phyloP scores from a whole-genome alignment of 352 stramenopile genomes.

The Phytophthora kernoviae region DNA sequence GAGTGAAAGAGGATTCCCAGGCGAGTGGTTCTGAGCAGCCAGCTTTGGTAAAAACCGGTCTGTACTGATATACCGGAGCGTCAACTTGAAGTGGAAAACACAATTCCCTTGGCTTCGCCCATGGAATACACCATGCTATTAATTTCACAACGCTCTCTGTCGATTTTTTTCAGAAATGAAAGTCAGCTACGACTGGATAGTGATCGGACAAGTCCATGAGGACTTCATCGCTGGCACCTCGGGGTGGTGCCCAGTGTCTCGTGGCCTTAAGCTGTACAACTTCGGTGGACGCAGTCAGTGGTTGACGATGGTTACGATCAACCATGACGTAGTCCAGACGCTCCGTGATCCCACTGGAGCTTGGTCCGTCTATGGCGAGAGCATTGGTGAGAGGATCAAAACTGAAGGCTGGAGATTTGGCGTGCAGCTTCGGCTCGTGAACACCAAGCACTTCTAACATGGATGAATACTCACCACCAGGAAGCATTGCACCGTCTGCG shows the following conservation, averaged over 20 bases:
- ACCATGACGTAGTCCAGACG: constrained; percentile 71
- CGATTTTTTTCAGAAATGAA: constrained; percentile 44
- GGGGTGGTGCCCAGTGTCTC: constrained; percentile 35
- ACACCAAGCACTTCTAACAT: constrained; percentile 57
- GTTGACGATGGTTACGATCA: constrained; percentile 37
- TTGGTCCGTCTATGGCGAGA: constrained; percentile 61
- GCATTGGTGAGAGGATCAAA: constrained; percentile 70
- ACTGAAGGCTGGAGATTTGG: constrained; percentile 49
- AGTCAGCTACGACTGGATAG: constrained; percentile 64
- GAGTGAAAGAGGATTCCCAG: no score
- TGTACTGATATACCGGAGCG: no score
- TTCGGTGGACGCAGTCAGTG: constrained; percentile 26
- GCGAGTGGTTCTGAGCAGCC: neutral
- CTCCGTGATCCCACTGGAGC: constrained; percentile 59
- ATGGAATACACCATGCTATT: constrained; percentile 20
- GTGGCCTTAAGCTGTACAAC: constrained; percentile 67
- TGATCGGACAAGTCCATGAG: constrained; percentile 73
- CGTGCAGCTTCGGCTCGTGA: constrained; percentile 33
- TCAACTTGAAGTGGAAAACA: no score
- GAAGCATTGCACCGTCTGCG: constrained; percentile 18
- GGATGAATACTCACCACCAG: constrained; percentile 39
- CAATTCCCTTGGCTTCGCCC: no score
- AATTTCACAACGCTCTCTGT: neutral
- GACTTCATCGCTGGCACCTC: constrained; percentile 24
- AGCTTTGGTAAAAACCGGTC: neutral